A percentile compares a stretch with the other conserved stretches of the same genome.
These are phyloP conservation scores for Pontederia crassipes DNA, from an alignment of 176 grass and related monocot species.

Conservation along the genomic window DNA sequence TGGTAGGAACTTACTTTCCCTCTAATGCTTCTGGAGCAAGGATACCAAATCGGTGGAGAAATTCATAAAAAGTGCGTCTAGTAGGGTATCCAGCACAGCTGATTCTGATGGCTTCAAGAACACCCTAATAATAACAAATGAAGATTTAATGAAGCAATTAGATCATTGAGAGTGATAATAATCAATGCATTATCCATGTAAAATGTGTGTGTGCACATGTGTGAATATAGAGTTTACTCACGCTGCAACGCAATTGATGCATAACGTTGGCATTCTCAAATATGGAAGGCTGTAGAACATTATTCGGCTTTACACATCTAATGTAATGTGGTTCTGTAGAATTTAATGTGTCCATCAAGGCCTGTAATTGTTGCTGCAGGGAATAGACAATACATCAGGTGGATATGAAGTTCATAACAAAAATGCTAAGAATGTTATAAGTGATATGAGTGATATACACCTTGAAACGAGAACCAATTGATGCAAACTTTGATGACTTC, in stretches of 20 bases:
- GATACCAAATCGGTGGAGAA: slow-evolving; percentile 17
- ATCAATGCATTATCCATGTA: neutral
- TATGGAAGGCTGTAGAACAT: slow-evolving; percentile 82
- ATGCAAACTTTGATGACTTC: slow-evolving; percentile 95
- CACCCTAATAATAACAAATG: neutral
- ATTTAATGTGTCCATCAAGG: slow-evolving; percentile 89
- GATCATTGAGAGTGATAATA: neutral
- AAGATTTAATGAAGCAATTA: too few relatives aligned
- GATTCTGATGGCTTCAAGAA: slow-evolving; percentile 13
- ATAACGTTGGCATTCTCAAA: slow-evolving; percentile 97
- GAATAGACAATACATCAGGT: slow-evolving; percentile 11
- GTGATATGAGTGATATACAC: slow-evolving; percentile 30
- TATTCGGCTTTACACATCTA: slow-evolving; percentile 92
- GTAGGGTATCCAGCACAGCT: slow-evolving; percentile 22
- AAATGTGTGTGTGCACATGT: neutral
- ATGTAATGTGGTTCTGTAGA: slow-evolving; percentile 96
- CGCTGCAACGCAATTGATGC: slow-evolving; percentile 86
- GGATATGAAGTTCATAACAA: neutral
- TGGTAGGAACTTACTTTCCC: slow-evolving; percentile 4
- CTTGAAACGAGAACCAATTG: slow-evolving; percentile 94
- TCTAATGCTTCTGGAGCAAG: slow-evolving; percentile 14
- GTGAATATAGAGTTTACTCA: slow-evolving; percentile 24
- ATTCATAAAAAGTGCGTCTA: slow-evolving; percentile 14
- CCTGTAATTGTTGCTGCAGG: slow-evolving; percentile 95
- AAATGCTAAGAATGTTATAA: neutral